Base-by-base conservation (phyloP, 1,139 yeast species). In the Blastobotrys elegans region DNA sequence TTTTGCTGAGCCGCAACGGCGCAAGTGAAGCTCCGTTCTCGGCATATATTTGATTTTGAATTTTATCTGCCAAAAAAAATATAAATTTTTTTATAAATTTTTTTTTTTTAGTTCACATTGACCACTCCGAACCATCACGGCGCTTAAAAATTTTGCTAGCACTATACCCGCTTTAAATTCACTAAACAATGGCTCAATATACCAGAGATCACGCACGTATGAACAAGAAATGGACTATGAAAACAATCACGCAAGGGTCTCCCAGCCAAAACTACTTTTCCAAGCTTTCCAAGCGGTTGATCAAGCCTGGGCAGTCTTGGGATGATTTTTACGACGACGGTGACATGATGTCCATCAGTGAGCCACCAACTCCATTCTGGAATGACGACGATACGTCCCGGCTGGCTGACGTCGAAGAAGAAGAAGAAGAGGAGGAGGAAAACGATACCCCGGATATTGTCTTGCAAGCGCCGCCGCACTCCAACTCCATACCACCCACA, bases 241-340 rank as follows among this genome's bases (percentile, higher is more conserved):
- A 18, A 32, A 14, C 18, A 11, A 14, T 7, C 35, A 32, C 8
- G 8, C 27, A 35, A 17, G 14, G n/a, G 3, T 21, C 38, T 7
- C 22, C 21, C n/a, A 20, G 18, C 38, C 26, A 16, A 13, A 35
- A 35, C 21, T 35, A 18, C 24, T 35, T 35, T 18, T 16, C 24
- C 24, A 21, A 18, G n/a, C 38, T 35, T 13, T 13, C 27, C 3
- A 11, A 20, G 13, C 24, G 18, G 26, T 14, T 35, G 14, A 35
- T 35, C 24, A 6, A 35, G 11, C 40, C 40, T 3, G 40, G 40
- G 14, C 30, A 37, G 17, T n/a, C 18, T n/a, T 37, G 40, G 40
- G 20, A 18, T 7, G 40, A 37, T 17, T 18, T 37, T 3, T n/a
- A 24, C 13, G 31, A 24, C 31, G 27, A 24, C 10, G 10, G 5